phyloP scores from a whole-genome alignment of 768 basidiomycete species.

The Lyophyllum atratum region DNA sequence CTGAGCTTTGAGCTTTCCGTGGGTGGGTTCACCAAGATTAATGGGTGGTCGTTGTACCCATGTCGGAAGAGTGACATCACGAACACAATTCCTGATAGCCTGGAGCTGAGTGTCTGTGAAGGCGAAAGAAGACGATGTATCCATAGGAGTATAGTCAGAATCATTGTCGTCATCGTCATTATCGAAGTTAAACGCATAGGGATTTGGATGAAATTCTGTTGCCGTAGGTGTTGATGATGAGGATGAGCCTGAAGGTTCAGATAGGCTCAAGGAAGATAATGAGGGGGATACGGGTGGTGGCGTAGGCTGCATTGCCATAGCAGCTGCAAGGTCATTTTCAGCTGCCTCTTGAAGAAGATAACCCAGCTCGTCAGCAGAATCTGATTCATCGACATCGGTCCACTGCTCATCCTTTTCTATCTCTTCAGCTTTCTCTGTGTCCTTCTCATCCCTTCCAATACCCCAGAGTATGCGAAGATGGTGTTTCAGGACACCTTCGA shows the following conservation, averaged over 20 bases:
- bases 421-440: slow-evolving; percentile 2
- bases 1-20: slow-evolving; percentile 25
- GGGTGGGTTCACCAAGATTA: slow-evolving; percentile 31
- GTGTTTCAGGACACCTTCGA: slow-evolving; percentile 25
- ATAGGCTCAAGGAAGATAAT: not conserved
- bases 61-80: no score
- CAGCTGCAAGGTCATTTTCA: not conserved
- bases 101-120: slow-evolving; percentile 11
- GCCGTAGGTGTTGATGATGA: no score
- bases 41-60: no score
- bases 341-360: slow-evolving; percentile 10
- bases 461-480: slow-evolving; percentile 20
- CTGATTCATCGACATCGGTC: slow-evolving; percentile 18
- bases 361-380: no score
- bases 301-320: not conserved
- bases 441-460: slow-evolving; percentile 18
- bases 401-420: slow-evolving; percentile 17
- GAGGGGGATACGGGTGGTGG: not conserved
- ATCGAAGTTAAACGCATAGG: not conserved
- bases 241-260: not conserved
- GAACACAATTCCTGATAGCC: slow-evolving; percentile 19
- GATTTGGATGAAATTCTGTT: not conserved
- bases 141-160: not conserved
- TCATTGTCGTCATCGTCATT: not conserved
- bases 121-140: not conserved